These are phyloP conservation scores for Penicillium fuscoglaucum DNA, from an alignment of 2,329 filamentous ascomycete species.

Conservation along the genomic window DNA sequence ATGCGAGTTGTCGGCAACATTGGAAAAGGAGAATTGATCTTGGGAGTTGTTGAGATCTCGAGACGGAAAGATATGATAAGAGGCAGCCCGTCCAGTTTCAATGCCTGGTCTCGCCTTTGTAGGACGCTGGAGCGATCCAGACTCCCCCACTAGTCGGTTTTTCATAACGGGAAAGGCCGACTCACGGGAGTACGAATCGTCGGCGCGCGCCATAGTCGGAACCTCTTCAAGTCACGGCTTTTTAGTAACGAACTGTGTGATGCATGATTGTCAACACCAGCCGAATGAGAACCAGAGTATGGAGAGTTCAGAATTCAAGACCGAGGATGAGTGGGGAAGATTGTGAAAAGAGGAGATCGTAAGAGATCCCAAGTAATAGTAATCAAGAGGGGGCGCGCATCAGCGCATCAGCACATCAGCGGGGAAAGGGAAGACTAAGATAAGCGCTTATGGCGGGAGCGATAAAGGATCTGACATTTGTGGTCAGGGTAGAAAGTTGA, in stretches of 20 bases:
- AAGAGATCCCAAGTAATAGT: neutral
- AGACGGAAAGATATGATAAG: conserved; percentile 11
- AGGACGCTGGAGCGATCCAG: conserved; percentile 12
- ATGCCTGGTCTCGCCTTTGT: conserved; percentile 10
- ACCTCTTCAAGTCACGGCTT: conserved; percentile 9
- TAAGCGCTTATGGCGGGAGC: conserved; percentile 8
- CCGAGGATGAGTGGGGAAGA: neutral
- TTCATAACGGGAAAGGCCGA: conserved; percentile 17
- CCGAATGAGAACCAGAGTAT: neutral
- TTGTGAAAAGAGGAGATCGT: neutral
- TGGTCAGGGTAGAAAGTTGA: neutral
- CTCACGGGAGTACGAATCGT: conserved; percentile 16
- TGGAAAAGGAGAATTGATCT: conserved; percentile 18
- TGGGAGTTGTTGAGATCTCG: conserved; percentile 12
- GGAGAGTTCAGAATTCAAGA: neutral
- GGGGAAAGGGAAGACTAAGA: conserved; percentile 8
- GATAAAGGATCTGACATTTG: conserved; percentile 2
- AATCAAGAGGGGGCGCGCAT: conserved; percentile 1
- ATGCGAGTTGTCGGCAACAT: conserved; percentile 14
- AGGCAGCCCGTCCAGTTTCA: conserved; percentile 10
- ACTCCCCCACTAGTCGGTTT: conserved; percentile 18
- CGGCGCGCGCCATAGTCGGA: conserved; percentile 20
- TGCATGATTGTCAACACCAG: conserved; percentile 19
- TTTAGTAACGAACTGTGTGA: conserved; percentile 16
- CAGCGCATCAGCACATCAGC: conserved; percentile 11